Conservation (phyloP, 257 asterid species). For the Ballota nigra region DNA sequence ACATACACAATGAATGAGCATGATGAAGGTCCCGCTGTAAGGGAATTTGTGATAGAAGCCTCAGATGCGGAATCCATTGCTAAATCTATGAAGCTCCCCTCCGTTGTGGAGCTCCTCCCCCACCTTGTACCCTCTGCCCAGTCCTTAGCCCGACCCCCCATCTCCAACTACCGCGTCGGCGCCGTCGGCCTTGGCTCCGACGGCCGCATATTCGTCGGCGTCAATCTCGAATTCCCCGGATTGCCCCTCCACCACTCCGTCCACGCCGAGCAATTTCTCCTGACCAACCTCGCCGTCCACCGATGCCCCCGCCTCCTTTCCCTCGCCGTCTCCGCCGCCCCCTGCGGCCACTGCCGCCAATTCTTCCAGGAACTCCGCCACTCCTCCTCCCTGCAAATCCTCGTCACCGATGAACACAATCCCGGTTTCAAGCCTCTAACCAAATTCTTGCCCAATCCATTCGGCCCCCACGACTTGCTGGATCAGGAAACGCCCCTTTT, state of each 20-base stretch:
- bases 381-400: conserved; percentile 50
- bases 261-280: conserved; percentile 90
- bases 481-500: conserved; percentile 59
- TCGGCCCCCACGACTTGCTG: conserved; percentile 79
- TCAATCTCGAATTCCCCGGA: conserved; percentile 79
- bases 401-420: conserved; percentile 38
- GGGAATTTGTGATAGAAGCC: conserved; percentile 62
- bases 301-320: conserved; percentile 52
- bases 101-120: conserved; percentile 75
- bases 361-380: conserved; percentile 80
- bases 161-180: conserved; percentile 75
- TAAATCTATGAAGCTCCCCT: conserved; percentile 53
- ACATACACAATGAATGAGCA: conserved; percentile 19
- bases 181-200: conserved; percentile 92
- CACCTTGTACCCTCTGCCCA: conserved; percentile 63
- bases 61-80: conserved; percentile 63
- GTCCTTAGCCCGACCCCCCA: conserved; percentile 73
- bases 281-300: conserved; percentile 57
- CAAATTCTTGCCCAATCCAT: conserved; percentile 61
- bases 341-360: conserved; percentile 98
- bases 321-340: conserved; percentile 87
- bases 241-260: conserved; percentile 80
- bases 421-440: conserved; percentile 45
- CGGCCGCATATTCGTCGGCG: conserved; percentile 78
- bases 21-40: conserved; percentile 15